Conservation (phyloP, 768 basidiomycete genomes). For the Rubroboletus pulcherrimus region DNA sequence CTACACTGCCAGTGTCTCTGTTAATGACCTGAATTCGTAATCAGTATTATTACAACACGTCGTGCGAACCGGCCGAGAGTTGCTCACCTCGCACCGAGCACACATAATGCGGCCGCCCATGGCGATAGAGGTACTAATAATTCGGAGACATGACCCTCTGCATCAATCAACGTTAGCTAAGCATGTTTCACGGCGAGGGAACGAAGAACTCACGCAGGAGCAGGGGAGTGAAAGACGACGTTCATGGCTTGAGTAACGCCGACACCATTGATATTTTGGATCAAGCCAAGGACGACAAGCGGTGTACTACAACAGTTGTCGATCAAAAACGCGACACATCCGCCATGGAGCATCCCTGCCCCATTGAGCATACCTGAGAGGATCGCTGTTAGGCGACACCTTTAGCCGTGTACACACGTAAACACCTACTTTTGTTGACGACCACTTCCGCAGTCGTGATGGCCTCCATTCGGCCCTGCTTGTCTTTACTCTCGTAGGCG, state of each 20-base stretch:
- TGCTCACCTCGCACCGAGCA: conserved; percentile 63
- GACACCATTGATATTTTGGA: conserved; percentile 61
- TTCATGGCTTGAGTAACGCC: conserved; percentile 74
- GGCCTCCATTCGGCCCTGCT: conserved; percentile 54
- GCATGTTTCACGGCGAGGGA: conserved; percentile 2
- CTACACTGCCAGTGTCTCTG: conserved; percentile 51
- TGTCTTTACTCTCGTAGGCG: conserved; percentile 43
- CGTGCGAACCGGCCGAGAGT: background rate
- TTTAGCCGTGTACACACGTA: background rate
- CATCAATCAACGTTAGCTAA: background rate
- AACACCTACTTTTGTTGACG: conserved; percentile 54
- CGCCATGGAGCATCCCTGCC: conserved; percentile 74
- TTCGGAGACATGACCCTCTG: conserved; percentile 58
- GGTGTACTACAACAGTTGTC: conserved; percentile 73
- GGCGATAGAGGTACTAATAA: conserved; percentile 61
- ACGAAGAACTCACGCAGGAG: conserved; percentile 46
- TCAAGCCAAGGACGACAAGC: conserved; percentile 60
- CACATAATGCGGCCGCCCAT: conserved; percentile 70
- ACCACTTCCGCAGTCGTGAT: conserved; percentile 58
- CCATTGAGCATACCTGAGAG: conserved; percentile 67
- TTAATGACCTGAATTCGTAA: conserved; percentile 47
- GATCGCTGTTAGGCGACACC: conserved; percentile 1
- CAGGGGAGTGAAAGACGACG: conserved; percentile 66
- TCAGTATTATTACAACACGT: conserved; percentile 1
- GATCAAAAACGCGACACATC: conserved; percentile 67